A percentile compares a stretch with the other conserved stretches of the same genome.
Evolutionary conservation across 805 yeast species (phyloP).

Genomic region (Candida ponderosae): DNA sequence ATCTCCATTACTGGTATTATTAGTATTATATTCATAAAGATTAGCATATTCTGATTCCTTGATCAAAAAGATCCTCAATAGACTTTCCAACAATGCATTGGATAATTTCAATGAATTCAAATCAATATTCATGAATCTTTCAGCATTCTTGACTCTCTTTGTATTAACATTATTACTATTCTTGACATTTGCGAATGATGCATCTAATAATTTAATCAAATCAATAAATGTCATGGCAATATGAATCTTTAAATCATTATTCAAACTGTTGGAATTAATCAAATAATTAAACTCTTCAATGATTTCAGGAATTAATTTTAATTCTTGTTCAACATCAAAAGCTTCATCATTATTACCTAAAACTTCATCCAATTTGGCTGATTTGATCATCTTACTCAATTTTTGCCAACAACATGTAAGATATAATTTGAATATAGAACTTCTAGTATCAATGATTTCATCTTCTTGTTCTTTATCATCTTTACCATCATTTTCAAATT

Average conservation of each 20-base stretch:
- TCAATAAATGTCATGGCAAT: constrained; percentile 18
- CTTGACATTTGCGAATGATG: constrained; percentile 25
- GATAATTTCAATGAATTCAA: constrained; percentile 20
- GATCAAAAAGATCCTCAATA: constrained; percentile 36
- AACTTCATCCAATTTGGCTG: neutral
- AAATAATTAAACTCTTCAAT: constrained; percentile 7
- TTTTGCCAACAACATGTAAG: constrained; percentile 13
- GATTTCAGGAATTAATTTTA: constrained; percentile 8
- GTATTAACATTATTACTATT: constrained; percentile 23
- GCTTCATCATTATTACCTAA: constrained; percentile 10
- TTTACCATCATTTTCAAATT: neutral
- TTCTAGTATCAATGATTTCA: neutral
- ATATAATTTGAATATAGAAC: constrained; percentile 8
- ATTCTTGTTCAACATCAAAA: constrained; percentile 12
- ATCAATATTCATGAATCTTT: constrained; percentile 15
- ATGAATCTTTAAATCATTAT: constrained; percentile 12
- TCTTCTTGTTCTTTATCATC: neutral
- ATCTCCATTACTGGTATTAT: no score
- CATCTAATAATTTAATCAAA: constrained; percentile 16
- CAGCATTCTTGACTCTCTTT: constrained; percentile 12
- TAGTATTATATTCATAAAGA: constrained; percentile 8
- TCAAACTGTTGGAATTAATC: constrained; percentile 1
- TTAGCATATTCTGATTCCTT: constrained; percentile 41
- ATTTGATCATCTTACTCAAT: neutral
- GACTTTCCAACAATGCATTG: constrained; percentile 19